A percentile compares a stretch with the other conserved stretches of the same genome.
phyloP scores from a whole-genome alignment of 129 eudicot genomes.

The Solidago caesia region DNA sequence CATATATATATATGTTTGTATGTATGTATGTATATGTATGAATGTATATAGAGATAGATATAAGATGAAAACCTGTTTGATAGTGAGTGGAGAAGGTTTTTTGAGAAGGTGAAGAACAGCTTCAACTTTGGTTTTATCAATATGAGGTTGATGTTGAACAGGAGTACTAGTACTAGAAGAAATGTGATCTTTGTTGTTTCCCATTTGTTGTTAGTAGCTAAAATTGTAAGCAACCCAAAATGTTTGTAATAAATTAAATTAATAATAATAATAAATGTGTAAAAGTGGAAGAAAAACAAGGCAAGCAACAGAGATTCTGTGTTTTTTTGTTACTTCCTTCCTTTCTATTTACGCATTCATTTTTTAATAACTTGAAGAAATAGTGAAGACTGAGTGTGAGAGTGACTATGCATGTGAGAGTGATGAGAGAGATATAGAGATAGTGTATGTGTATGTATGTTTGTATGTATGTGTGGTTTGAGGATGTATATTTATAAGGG shows the following conservation, averaged over 20 bases:
- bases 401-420: neutral
- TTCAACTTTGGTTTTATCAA: slow-evolving; percentile 51
- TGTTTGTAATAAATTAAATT: no score
- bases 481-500: slow-evolving; percentile 45
- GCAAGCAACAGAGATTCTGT: slow-evolving; percentile 42
- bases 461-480: slow-evolving; percentile 9
- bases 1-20: no score
- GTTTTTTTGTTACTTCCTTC: slow-evolving; percentile 28
- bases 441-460: slow-evolving; percentile 5
- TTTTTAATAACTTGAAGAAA: neutral
- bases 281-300: slow-evolving; percentile 28
- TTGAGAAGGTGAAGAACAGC: slow-evolving; percentile 69
- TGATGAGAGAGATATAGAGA: neutral
- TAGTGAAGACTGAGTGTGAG: neutral
- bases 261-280: neutral
- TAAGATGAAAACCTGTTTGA: slow-evolving; percentile 60
- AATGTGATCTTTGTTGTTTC: slow-evolving; percentile 46
- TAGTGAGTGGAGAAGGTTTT: slow-evolving; percentile 75
- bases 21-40: neutral
- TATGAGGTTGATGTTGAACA: slow-evolving; percentile 23
- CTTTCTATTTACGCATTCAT: slow-evolving; percentile 58
- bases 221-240: neutral
- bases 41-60: neutral
- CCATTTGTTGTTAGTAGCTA: slow-evolving; percentile 33
- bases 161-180: slow-evolving; percentile 17